A percentile compares a stretch with the other conserved stretches of the same genome.
phyloP scores from a whole-genome alignment of 1,284 basidiomycete species.

The Pulveroboletus sp. region DNA sequence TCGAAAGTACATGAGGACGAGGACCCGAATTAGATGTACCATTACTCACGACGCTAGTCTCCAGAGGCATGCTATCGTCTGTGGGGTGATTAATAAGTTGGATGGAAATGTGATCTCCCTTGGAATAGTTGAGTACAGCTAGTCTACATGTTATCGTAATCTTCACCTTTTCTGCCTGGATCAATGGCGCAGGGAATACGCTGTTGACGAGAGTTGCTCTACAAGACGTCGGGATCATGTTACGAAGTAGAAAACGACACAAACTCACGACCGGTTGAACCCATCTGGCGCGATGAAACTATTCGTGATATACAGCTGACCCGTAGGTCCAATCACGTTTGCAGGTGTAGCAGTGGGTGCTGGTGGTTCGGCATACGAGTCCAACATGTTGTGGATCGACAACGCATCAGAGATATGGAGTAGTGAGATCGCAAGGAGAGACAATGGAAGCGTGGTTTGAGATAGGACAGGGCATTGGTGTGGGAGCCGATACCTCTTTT shows the following conservation, averaged over 20 bases:
- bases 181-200: slow-evolving; percentile 26
- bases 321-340: slow-evolving; percentile 17
- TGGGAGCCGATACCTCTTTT: not conserved
- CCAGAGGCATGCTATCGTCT: slow-evolving; percentile 30
- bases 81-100: slow-evolving; percentile 32
- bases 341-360: not conserved
- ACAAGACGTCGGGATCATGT: not conserved
- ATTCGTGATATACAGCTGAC: slow-evolving; percentile 25
- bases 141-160: not conserved
- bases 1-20: not conserved
- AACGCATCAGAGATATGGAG: slow-evolving; percentile 6
- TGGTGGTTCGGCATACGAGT: not conserved
- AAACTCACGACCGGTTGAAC: slow-evolving; percentile 30
- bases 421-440: slow-evolving; percentile 10
- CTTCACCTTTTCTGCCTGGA: slow-evolving; percentile 22
- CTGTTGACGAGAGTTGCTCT: slow-evolving; percentile 28
- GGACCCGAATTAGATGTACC: not conserved
- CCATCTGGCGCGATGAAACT: slow-evolving; percentile 34
- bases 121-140: not conserved
- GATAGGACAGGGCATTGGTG: no score
- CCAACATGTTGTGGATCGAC: not conserved
- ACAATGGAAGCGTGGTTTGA: slow-evolving; percentile 5
- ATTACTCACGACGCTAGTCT: slow-evolving; percentile 33
- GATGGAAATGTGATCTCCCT: slow-evolving; percentile 23
- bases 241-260: not conserved